Conservation (phyloP, 2,329 filamentous ascomycete species). For the Pseudocercospora pini-densiflorae region DNA sequence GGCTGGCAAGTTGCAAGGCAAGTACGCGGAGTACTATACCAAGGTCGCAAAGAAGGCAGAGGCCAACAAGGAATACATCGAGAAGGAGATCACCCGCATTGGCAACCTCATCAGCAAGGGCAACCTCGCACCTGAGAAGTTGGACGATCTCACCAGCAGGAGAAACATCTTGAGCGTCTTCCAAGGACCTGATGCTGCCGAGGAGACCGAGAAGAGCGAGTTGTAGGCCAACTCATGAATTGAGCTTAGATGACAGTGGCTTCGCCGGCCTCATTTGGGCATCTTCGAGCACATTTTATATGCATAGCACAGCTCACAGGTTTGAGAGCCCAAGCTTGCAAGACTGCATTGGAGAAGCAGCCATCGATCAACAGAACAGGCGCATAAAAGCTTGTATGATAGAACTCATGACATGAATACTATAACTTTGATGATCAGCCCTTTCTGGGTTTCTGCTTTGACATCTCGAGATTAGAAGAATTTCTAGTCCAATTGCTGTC, state of each 20-base stretch:
- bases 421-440: slow-evolving; percentile 3
- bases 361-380: not conserved
- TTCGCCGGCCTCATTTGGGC: not conserved
- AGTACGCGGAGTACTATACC: slow-evolving; percentile 88
- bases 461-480: not conserved
- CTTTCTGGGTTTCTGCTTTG: not conserved
- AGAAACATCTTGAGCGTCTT: slow-evolving; percentile 88
- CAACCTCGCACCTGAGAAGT: slow-evolving; percentile 80
- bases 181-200: slow-evolving; percentile 45
- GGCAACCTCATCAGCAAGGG: slow-evolving; percentile 84
- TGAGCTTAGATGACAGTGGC: not conserved
- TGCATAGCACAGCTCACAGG: not conserved
- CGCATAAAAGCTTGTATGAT: slow-evolving; percentile 4
- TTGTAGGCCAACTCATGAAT: not conserved
- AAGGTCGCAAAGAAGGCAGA: slow-evolving; percentile 85
- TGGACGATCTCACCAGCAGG: slow-evolving; percentile 84
- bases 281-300: not conserved
- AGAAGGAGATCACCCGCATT: slow-evolving; percentile 84
- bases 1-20: slow-evolving; percentile 70
- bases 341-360: not conserved
- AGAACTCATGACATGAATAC: slow-evolving; percentile 3
- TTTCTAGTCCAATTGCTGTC: not conserved
- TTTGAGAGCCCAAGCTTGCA: not conserved
- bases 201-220: slow-evolving; percentile 39
- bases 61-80: slow-evolving; percentile 75